A percentile compares a stretch with the other conserved stretches of the same genome.
These are phyloP conservation scores for Yarrowia porcina DNA, from an alignment of 805 yeast genomes.

Conservation along the genomic window DNA sequence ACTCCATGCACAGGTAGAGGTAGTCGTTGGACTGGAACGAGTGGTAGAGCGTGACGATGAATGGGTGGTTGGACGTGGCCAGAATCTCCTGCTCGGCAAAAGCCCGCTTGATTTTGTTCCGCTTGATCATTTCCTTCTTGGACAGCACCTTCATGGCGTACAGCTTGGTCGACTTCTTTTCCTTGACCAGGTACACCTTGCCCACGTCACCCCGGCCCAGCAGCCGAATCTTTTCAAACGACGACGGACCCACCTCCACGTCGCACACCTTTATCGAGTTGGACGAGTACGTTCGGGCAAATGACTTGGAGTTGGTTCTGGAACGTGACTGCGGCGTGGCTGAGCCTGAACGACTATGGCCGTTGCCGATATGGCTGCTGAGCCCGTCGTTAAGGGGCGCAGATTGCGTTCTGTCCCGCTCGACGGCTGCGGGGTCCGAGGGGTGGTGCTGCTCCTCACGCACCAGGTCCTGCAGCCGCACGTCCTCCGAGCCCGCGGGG, in stretches of 20 bases:
- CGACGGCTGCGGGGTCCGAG: neutral
- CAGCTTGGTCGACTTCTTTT: slow-evolving; percentile 65
- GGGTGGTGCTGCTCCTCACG: neutral
- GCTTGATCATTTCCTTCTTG: slow-evolving; percentile 89
- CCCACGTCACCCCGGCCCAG: slow-evolving; percentile 98
- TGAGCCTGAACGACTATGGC: slow-evolving; percentile 11
- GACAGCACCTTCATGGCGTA: slow-evolving; percentile 91
- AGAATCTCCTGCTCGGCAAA: slow-evolving; percentile 95
- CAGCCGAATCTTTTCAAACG: slow-evolving; percentile 85
- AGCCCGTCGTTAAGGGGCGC: neutral
- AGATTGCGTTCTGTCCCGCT: neutral
- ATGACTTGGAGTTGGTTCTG: slow-evolving; percentile 48
- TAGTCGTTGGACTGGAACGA: slow-evolving; percentile 93
- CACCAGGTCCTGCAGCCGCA: slow-evolving; percentile 15
- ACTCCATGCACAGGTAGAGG: slow-evolving; percentile 93
- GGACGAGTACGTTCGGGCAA: slow-evolving; percentile 63
- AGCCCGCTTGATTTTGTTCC: slow-evolving; percentile 92
- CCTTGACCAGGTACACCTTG: slow-evolving; percentile 86
- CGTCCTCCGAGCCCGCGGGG: slow-evolving; percentile 15
- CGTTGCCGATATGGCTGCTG: neutral
- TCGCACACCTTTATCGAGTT: slow-evolving; percentile 70
- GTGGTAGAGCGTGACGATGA: slow-evolving; percentile 92
- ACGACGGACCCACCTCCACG: slow-evolving; percentile 78
- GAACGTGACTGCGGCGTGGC: slow-evolving; percentile 27
- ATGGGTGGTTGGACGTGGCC: slow-evolving; percentile 94